Conservation (phyloP, 2,329 filamentous ascomycete species). For the Pyrenochaeta sp. region DNA sequence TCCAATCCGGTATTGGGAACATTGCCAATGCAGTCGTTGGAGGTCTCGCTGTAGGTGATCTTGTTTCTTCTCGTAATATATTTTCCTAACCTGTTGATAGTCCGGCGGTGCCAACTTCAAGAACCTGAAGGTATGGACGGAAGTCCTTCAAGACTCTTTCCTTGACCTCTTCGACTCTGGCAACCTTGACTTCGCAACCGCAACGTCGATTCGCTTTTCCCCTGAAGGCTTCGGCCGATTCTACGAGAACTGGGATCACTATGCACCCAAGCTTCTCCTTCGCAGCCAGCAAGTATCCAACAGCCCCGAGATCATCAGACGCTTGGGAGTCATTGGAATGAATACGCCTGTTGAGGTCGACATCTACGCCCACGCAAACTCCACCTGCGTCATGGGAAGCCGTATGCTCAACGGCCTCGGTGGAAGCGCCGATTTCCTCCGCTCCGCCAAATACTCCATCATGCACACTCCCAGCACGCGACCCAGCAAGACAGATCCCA, state of each 20-base stretch:
- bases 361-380: conserved; percentile 94
- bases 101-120: conserved; percentile 78
- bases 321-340: conserved; percentile 89
- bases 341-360: conserved; percentile 95
- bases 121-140: conserved; percentile 91
- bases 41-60: conserved; percentile 65
- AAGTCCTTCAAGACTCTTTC: conserved; percentile 92
- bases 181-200: conserved; percentile 86
- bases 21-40: conserved; percentile 92
- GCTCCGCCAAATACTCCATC: conserved; percentile 82
- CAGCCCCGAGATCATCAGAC: conserved; percentile 87
- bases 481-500: conserved; percentile 81
- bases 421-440: conserved; percentile 82
- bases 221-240: conserved; percentile 91
- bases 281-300: conserved; percentile 90
- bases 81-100: conserved; percentile 20
- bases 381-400: conserved; percentile 85
- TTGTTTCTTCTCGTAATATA: conserved; percentile 1
- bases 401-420: conserved; percentile 88
- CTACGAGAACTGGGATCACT: conserved; percentile 83
- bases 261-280: conserved; percentile 82
- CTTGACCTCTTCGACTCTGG: conserved; percentile 90
- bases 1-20: conserved; percentile 91
- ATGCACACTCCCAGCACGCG: conserved; percentile 90
- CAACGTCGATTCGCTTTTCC: conserved; percentile 88